Evolutionary conservation across 2,329 filamentous ascomycete species (phyloP), one percentile per base, ranked within the genome.

Genomic region (Sporothrix variecibatus): DNA sequence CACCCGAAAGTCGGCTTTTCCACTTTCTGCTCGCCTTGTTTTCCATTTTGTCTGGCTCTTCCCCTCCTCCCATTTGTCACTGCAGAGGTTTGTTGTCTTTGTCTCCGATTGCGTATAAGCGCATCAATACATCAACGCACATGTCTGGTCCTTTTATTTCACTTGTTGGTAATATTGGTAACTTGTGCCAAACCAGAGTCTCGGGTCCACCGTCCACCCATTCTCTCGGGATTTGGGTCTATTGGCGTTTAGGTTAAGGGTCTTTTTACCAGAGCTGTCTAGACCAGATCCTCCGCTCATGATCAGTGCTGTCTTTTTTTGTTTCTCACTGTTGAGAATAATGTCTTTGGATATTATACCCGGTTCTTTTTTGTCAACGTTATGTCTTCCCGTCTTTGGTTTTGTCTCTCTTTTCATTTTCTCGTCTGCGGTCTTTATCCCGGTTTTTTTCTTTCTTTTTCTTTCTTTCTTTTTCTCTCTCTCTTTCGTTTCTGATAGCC

Each of bases 131-230:
- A 17, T 20, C 43, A 49, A 12, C 12, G 28, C 28, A 60, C 28
- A 60, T 34, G 28, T n/a, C 56, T n/a, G 15, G 12, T 34, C 23
- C 28, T 60, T 17, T 64, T 40, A 12, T 40, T 20, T 64, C 28
- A 20, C 28, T 34, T 20, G 3, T 60, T 1, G 15, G 28, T 31
- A 1, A 17, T 60, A 26, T 34, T 17, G 34, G 60, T 43, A 31
- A 9, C 12, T 34, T 31, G 17, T 51, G 43, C 26, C 43, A 34
- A 17, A 31, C 65, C 65, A 68, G 26, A 51, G 65, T 68, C 43
- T 68, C 65, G 65, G 65, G 65, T 51, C 23, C 43, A 15, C 51
- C 43, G 40, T 43, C 9, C 64, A 68, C 65, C 65, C 65, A 68
- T 20, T 51, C 46, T 31, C 12, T 68, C 62, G 65, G 65, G 65